Conservation (phyloP, 2,329 filamentous ascomycete genomes). For the Penicillium griseofulvum region DNA sequence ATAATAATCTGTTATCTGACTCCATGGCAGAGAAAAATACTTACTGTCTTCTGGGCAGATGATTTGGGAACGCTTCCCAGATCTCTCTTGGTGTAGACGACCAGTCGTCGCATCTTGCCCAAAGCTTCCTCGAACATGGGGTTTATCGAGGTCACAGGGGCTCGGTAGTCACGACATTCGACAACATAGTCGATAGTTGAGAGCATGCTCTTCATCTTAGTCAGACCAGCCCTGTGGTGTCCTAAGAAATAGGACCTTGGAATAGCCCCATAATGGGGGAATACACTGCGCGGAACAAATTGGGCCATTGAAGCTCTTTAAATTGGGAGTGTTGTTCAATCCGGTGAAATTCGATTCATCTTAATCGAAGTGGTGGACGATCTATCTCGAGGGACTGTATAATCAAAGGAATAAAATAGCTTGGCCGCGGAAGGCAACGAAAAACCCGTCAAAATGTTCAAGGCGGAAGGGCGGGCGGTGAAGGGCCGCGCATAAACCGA, state of each 20-base stretch:
- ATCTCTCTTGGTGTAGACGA: constrained; percentile 91
- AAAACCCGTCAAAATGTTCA: constrained; percentile 7
- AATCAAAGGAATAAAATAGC: neutral
- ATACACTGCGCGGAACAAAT: constrained; percentile 72
- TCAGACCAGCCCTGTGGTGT: constrained; percentile 79
- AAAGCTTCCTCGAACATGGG: constrained; percentile 80
- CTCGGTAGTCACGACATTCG: constrained; percentile 90
- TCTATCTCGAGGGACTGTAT: neutral
- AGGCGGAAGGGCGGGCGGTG: constrained; percentile 6
- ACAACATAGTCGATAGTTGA: constrained; percentile 81
- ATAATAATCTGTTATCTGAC: neutral
- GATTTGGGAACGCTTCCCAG: constrained; percentile 54
- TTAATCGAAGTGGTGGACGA: neutral
- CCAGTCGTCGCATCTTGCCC: constrained; percentile 67
- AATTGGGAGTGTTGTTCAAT: neutral
- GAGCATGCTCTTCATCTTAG: constrained; percentile 77
- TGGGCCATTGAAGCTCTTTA: constrained; percentile 23
- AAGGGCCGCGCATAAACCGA: no score
- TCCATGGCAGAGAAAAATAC: constrained; percentile 2
- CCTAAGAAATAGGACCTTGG: constrained; percentile 91
- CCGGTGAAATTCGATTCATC: constrained; percentile 7
- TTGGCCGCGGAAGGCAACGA: neutral
- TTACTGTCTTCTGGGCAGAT: constrained; percentile 42
- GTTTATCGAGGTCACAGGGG: constrained; percentile 86
- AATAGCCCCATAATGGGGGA: constrained; percentile 71